A percentile compares a stretch with the other conserved stretches of the same genome.
Conservation (phyloP, 2,329 filamentous ascomycete genomes). For the Fusarium abutilonis region DNA sequence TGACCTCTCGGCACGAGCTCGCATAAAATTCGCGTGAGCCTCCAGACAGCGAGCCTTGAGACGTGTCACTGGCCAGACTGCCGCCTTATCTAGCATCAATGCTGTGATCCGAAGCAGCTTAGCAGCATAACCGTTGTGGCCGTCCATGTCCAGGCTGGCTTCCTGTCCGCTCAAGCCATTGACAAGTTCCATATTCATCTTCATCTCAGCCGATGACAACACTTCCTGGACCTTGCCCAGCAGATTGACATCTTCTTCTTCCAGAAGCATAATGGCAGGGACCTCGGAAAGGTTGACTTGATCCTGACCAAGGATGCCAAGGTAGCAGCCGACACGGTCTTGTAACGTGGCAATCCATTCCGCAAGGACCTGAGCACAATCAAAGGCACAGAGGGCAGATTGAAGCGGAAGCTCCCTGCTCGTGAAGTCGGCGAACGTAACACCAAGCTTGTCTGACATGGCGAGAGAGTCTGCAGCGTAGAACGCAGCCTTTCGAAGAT, state of each 20-base stretch:
- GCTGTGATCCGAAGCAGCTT: conserved; percentile 87
- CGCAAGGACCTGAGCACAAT: conserved; percentile 91
- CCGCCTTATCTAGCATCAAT: conserved; percentile 86
- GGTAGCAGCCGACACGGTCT: conserved; percentile 88
- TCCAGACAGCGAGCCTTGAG: conserved; percentile 66
- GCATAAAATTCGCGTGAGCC: conserved; percentile 63
- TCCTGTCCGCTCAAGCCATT: conserved; percentile 62
- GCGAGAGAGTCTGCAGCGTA: conserved; percentile 92
- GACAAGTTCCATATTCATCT: conserved; percentile 70
- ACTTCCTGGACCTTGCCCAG: conserved; percentile 85
- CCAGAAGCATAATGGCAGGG: conserved; percentile 87
- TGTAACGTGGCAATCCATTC: conserved; percentile 96
- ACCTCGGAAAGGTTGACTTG: conserved; percentile 81
- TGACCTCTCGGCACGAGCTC: conserved; percentile 63
- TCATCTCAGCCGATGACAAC: conserved; percentile 78
- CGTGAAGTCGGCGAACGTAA: conserved; percentile 84
- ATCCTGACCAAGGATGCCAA: conserved; percentile 87
- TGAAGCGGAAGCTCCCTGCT: conserved; percentile 89
- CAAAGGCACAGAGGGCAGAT: conserved; percentile 90
- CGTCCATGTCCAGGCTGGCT: conserved; percentile 63
- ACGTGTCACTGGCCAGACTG: conserved; percentile 82
- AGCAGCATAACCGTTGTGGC: conserved; percentile 79
- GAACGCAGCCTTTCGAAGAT: conserved; percentile 92
- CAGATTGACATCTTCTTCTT: conserved; percentile 90
- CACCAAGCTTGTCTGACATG: conserved; percentile 86